A percentile compares a stretch with the other conserved stretches of the same genome.
phyloP scores from a whole-genome alignment of 139 green algal genomes.

The Trebouxia sp. region DNA sequence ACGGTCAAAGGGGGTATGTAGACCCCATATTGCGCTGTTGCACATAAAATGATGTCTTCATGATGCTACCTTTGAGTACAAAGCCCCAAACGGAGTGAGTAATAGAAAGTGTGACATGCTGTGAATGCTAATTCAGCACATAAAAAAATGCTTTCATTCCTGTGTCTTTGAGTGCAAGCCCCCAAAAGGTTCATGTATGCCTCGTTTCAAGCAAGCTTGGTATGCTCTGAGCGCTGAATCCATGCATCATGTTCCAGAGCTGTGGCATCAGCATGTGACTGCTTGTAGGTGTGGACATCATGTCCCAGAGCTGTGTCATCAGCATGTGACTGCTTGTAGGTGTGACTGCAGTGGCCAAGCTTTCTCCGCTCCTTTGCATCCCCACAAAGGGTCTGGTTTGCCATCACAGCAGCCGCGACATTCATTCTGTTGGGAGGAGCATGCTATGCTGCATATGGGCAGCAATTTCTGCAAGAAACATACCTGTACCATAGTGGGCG shows the following conservation, averaged over 20 bases:
- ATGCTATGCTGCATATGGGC: constrained; percentile 72
- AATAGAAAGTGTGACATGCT: too few relatives aligned
- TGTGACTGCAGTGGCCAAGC: not conserved
- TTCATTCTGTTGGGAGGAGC: constrained; percentile 58
- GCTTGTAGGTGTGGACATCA: not conserved
- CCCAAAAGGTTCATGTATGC: too few relatives aligned
- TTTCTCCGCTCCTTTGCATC: too few relatives aligned
- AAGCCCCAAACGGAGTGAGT: too few relatives aligned
- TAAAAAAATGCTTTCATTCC: too few relatives aligned
- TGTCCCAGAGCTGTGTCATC: not conserved
- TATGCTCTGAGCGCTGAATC: too few relatives aligned
- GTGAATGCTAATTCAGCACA: too few relatives aligned
- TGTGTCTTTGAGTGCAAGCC: too few relatives aligned
- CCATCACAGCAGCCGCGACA: not conserved
- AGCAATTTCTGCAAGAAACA: constrained; percentile 74
- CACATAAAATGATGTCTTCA: too few relatives aligned
- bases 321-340: not conserved
- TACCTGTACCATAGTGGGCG: constrained; percentile 84
- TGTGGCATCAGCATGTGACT: not conserved
- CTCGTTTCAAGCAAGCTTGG: too few relatives aligned
- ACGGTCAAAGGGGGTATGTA: not conserved
- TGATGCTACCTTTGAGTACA: too few relatives aligned
- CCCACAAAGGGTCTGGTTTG: constrained; percentile 21
- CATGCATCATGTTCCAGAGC: not conserved
- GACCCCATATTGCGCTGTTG: not conserved